Percentiles rank a stretch among this genome's conserved stretches.
These are phyloP conservation scores for Stylonectria norvegica DNA, from an alignment of 2,329 filamentous ascomycete species.

Conservation along the genomic window DNA sequence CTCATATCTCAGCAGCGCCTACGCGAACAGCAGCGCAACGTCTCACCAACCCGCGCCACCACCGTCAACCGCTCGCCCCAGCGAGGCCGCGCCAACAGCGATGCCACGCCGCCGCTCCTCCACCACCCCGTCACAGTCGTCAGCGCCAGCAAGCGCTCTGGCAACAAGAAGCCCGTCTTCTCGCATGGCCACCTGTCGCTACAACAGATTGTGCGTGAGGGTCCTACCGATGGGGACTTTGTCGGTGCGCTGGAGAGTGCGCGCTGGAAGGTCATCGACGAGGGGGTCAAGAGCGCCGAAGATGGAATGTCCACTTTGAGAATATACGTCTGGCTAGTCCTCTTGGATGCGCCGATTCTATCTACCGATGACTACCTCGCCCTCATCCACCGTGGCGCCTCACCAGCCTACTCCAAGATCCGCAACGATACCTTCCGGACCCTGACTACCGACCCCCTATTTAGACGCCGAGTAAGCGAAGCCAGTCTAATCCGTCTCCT, in stretches of 20 bases:
- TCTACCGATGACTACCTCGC: conserved; percentile 84
- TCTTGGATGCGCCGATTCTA: conserved; percentile 82
- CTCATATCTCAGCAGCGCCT: conserved; percentile 63
- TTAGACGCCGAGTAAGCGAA: conserved; percentile 91
- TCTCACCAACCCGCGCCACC: conserved; percentile 30
- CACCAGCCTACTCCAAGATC: conserved; percentile 94
- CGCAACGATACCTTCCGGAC: conserved; percentile 98
- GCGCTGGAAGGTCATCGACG: conserved; percentile 69
- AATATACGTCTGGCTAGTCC: conserved; percentile 94
- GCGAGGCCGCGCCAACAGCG: conserved; percentile 69
- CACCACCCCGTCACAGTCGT: conserved; percentile 38
- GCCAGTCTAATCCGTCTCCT: conserved; percentile 90
- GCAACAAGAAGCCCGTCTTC: conserved; percentile 42
- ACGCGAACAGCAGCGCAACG: conserved; percentile 40
- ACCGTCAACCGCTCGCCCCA: conserved; percentile 42
- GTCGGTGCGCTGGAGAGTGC: conserved; percentile 64
- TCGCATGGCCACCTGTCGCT: conserved; percentile 59
- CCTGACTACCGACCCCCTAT: conserved; percentile 92
- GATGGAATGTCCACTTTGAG: conserved; percentile 89
- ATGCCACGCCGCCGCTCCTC: conserved; percentile 50
- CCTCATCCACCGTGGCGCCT: conserved; percentile 88
- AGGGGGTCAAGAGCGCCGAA: conserved; percentile 71
- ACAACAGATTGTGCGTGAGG: conserved; percentile 75
- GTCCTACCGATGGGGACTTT: conserved; percentile 69
- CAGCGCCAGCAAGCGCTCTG: conserved; percentile 34